These are phyloP conservation scores for Colletotrichum tropicale DNA, from an alignment of 2,329 filamentous ascomycete genomes.

Conservation along the genomic window DNA sequence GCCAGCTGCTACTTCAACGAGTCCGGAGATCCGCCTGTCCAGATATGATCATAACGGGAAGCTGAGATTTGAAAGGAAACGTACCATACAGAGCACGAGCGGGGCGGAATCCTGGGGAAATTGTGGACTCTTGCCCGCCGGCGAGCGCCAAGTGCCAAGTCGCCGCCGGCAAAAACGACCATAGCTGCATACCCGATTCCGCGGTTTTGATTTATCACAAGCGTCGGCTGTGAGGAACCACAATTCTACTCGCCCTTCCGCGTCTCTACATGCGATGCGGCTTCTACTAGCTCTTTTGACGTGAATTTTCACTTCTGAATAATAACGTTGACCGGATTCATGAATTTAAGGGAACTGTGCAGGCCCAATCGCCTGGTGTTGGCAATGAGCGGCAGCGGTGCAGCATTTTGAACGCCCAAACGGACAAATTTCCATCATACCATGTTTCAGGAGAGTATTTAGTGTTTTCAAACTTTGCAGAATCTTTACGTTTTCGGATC, in stretches of 20 bases:
- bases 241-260: rapidly evolving
- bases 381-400: not conserved
- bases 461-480: rapidly evolving
- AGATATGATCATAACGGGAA: rapidly evolving
- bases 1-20: not conserved
- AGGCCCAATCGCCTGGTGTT: not conserved
- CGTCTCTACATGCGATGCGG: not conserved
- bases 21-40: not conserved
- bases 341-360: not conserved
- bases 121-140: not conserved
- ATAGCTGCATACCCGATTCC: not conserved
- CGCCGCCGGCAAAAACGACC: not conserved
- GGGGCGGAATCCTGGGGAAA: not conserved
- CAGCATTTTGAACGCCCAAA: not conserved
- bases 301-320: not conserved
- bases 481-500: not conserved
- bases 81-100: rapidly evolving
- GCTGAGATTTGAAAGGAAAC: too few species aligned
- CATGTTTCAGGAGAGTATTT: not conserved
- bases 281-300: not conserved
- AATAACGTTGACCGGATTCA: rapidly evolving
- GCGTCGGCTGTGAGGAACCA: not conserved
- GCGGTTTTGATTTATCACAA: not conserved
- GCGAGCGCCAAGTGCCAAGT: not conserved
- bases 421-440: not conserved